Conservation (phyloP, 177 flowering plant genomes). For the Vitis hybrid region DNA sequence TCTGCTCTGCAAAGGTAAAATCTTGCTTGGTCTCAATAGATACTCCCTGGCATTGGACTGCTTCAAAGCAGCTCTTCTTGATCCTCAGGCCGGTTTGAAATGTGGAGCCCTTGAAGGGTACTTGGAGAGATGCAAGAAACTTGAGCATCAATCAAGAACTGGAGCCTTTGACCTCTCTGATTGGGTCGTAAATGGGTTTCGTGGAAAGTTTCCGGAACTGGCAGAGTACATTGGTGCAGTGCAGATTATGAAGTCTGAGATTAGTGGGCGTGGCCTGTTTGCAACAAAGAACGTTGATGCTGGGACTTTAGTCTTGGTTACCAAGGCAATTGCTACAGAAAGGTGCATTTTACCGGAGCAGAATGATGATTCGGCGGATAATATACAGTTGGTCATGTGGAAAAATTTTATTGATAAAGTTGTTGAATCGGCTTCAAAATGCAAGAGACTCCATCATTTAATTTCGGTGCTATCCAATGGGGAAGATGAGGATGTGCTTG, state of each 20-base stretch:
- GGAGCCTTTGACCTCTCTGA: conserved; percentile 81
- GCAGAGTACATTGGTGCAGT: conserved; percentile 75
- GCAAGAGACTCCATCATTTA: conserved; percentile 39
- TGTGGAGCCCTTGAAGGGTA: conserved; percentile 51
- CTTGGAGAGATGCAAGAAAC: conserved; percentile 65
- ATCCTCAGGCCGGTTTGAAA: conserved; percentile 38
- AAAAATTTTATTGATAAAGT: conserved; percentile 74
- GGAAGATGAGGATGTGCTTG: conserved; percentile 57
- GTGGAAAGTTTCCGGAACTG: conserved; percentile 62
- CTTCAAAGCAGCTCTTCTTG: conserved; percentile 50
- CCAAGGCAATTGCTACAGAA: conserved; percentile 72
- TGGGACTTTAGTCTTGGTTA: conserved; percentile 67
- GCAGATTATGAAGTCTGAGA: conserved; percentile 58
- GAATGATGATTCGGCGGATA: conserved; percentile 38
- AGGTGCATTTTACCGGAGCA: conserved; percentile 61
- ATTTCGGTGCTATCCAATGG: conserved; percentile 48
- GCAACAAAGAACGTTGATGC: conserved; percentile 61
- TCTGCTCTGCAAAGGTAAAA: conserved; percentile 79
- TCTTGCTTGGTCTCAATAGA: conserved; percentile 53
- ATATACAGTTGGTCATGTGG: conserved; percentile 80
- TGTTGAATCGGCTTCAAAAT: conserved; percentile 34
- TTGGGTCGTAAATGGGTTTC: conserved; percentile 70
- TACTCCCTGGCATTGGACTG: conserved; percentile 62
- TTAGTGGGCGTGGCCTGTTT: conserved; percentile 77
- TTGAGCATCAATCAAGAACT: conserved; percentile 62